Evolutionary conservation across 2,329 filamentous ascomycete genomes (phyloP).

Genomic region (Seiridium cupressi): DNA sequence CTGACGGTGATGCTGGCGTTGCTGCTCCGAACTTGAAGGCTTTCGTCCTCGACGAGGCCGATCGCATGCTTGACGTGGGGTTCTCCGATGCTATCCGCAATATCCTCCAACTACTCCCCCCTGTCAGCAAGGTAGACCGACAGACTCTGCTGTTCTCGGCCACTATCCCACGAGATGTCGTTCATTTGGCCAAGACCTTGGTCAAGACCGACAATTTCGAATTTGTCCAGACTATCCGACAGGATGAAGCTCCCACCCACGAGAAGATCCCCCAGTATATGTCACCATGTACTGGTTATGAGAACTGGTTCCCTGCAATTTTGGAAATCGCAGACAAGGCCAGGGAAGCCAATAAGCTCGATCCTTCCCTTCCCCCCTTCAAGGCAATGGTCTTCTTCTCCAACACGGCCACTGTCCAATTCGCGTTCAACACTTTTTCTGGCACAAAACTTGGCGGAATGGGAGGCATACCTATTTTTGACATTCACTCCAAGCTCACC

Average conservation of each 20-base stretch:
- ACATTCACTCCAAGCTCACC: constrained; percentile 77
- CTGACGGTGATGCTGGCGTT: constrained; percentile 62
- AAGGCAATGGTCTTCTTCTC: constrained; percentile 96
- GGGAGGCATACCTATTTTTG: constrained; percentile 41
- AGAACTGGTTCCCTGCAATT: constrained; percentile 74
- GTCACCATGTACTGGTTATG: constrained; percentile 64
- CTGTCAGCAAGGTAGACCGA: constrained; percentile 60
- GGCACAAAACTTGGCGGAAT: constrained; percentile 36
- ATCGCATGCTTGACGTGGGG: constrained; percentile 96
- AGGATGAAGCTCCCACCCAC: constrained; percentile 83
- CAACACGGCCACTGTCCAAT: constrained; percentile 69
- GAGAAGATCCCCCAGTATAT: constrained; percentile 78
- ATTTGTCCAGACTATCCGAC: constrained; percentile 83
- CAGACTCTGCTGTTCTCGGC: constrained; percentile 96
- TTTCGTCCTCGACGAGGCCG: constrained; percentile 93
- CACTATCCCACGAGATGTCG: constrained; percentile 82
- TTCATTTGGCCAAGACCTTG: constrained; percentile 72
- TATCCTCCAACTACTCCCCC: constrained; percentile 64
- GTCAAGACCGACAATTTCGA: constrained; percentile 79
- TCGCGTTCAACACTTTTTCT: constrained; percentile 58
- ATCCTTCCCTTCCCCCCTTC: constrained; percentile 60
- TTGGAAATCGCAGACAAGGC: constrained; percentile 72
- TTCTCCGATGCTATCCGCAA: constrained; percentile 65
- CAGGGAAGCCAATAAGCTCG: constrained; percentile 38
- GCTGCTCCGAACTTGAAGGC: constrained; percentile 81